Evolutionary conservation across 2,329 filamentous ascomycete genomes (phyloP).

Genomic region (Colletotrichum neosansevieriae): DNA sequence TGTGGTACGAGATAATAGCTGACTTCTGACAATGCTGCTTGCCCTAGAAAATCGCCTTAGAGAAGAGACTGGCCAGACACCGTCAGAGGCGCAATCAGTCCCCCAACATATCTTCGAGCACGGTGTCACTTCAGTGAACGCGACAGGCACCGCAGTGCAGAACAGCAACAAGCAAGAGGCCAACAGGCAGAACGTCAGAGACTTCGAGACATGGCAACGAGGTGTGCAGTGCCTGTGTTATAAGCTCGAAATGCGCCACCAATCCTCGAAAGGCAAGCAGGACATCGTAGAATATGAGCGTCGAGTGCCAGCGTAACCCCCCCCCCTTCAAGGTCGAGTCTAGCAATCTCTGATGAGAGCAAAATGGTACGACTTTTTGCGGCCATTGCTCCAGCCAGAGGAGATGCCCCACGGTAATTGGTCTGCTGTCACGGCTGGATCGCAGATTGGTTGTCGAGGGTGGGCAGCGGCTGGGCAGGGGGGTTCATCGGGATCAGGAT

Average conservation of each 20-base stretch:
- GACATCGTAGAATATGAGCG: slow-evolving; percentile 3
- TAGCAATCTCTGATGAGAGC: slow-evolving; percentile 40
- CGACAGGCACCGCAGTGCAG: not conserved
- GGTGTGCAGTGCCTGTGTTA: no score
- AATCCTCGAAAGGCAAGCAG: no score
- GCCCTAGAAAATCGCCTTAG: not conserved
- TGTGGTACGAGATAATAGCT: slow-evolving; percentile 2
- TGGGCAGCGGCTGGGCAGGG: slow-evolving; percentile 35
- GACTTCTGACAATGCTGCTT: not conserved
- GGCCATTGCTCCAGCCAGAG: slow-evolving; percentile 38
- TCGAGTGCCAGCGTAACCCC: slow-evolving; percentile 33
- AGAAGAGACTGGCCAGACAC: not conserved
- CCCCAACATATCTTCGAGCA: no score
- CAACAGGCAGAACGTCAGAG: no score
- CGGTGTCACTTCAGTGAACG: no score
- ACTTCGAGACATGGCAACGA: no score
- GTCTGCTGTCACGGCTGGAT: slow-evolving; percentile 42
- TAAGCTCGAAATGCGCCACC: no score
- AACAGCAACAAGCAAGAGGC: not conserved
- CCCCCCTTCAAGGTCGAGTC: slow-evolving; percentile 19
- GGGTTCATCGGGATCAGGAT: slow-evolving; percentile 25
- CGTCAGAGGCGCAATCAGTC: no score
- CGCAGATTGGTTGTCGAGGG: slow-evolving; percentile 41
- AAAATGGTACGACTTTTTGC: slow-evolving; percentile 44
- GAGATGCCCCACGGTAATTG: slow-evolving; percentile 40